Base-by-base conservation (phyloP, 345 rosid genomes). In the Excoecaria agallocha region DNA sequence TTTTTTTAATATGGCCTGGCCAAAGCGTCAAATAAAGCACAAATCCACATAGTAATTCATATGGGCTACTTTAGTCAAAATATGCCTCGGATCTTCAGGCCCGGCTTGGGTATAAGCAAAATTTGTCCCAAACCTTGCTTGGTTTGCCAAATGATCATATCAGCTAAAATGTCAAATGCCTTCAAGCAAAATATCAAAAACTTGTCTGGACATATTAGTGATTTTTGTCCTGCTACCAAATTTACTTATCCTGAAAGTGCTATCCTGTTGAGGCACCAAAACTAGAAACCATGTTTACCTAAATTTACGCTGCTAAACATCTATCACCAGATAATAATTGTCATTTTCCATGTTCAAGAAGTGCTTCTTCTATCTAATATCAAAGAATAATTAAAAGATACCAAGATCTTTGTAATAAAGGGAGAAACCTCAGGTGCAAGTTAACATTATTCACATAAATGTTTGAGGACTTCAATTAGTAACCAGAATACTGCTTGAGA, bases 161-260 rank as follows among this genome's bases (percentile, higher is more conserved):
- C 50, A 56, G 61, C 61, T n/a, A 45, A 37, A 68, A 51, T 17
- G 54, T 20, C 63, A 56, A 70, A 70, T 39, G 15, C 5, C n/a
- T 41, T 41, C 22, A 24, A 37, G 37, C 30, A 56, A 39, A 57
- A n/a, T 15, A 56, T 43, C 73, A 56, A 45, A 17, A 68, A 68
- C 41, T 24, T 55, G 25, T 17, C 19, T 25, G 46, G 55, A 59
- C 16, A 48, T 61, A 55, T 12, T 17, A 50, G 20, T 17, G 39
- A 6, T 6, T 51, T 54, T 56, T 51, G 13, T 37, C 6, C 38
- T 38, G 45, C 35, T 43, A 52, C 6, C 3, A n/a, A 72, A 61
- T 49, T 56, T 30, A 24, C 9, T 41, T 48, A 72, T 48, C 56
- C 19, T 60, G 48, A 51, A 51, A 30, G 30, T 12, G n/a, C 15